Base-by-base conservation (phyloP, 2,329 filamentous ascomycete species). In the Sordariomycetes sp. region DNA sequence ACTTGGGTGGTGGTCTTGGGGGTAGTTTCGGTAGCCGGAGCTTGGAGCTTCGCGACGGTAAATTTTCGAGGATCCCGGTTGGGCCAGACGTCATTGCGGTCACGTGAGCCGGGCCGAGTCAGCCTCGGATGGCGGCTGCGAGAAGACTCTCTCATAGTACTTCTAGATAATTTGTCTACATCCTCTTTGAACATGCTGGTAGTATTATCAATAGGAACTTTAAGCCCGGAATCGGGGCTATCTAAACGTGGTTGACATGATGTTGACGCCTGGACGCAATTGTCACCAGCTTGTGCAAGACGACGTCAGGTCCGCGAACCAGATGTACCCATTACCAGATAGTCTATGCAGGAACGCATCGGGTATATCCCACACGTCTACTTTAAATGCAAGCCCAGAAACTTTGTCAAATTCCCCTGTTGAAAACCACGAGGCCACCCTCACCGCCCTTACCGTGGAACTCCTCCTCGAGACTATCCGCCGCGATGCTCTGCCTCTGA, bases 371-470 rank as follows among this genome's bases (percentile, higher is more conserved):
- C 39, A 45, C n/a, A 45, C n/a, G 39, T 15, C 15, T 45, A 45
- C 7, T n/a, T 45, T n/a, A 15, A 17, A 45, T 45, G 39, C 39
- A n/a, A 15, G 39, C 39, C 8, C 10, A 24, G n/a, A n/a, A n/a
- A n/a, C n/a, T n/a, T n/a, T n/a, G n/a, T n/a, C n/a, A 96, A 65
- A 99, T 92, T 13, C 94, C 94, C 66, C 94, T 82, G 71, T 99
- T 97, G 72, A 99, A 97, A 68, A 95, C 89, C n/a, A 99, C 88
- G 75, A 90, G 77, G 0, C 89, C 91, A 57, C 81, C 80, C 61
- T 86, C 80, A 1, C 91, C 92, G 35, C 90, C 91, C 58, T 81
- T 81, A 7, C 83, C 86, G 72, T 86, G 86, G 69, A 99, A 97
- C 71, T 96, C 89, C 61, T 86, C 77, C 76, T 97, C 94, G 58